Evolutionary conservation across 495 filamentous ascomycete genomes (phyloP).

Genomic region (Glutinoglossum americanum): DNA sequence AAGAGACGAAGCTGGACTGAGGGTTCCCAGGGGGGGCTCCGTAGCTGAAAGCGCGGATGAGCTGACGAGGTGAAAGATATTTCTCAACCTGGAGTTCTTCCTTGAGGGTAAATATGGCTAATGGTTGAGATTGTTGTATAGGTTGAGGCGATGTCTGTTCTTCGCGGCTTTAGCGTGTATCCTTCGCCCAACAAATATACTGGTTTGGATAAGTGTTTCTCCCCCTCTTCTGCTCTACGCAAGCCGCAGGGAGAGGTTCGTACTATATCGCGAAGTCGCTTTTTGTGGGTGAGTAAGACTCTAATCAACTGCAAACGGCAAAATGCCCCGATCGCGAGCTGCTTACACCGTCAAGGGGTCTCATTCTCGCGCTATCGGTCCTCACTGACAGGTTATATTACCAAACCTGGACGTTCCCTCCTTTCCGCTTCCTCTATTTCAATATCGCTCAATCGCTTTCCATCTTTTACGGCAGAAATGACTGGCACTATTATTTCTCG

Average conservation of each 20-base stretch:
- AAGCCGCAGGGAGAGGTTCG: slow-evolving; percentile 22
- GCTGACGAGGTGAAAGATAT: slow-evolving; percentile 8
- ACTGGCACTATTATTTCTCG: slow-evolving; percentile 78
- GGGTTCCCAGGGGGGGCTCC: background rate
- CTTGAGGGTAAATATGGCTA: slow-evolving; percentile 3
- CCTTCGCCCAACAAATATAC: slow-evolving; percentile 69
- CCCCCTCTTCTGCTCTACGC: slow-evolving; percentile 24
- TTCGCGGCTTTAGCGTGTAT: slow-evolving; percentile 70
- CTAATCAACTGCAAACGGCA: background rate
- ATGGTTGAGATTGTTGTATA: slow-evolving; percentile 8
- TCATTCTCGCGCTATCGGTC: slow-evolving; percentile 37
- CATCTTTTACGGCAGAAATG: slow-evolving; percentile 80
- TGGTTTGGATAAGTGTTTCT: slow-evolving; percentile 55
- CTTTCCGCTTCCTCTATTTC: slow-evolving; percentile 74
- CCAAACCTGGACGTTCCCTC: slow-evolving; percentile 72
- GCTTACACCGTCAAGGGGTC: slow-evolving; percentile 17
- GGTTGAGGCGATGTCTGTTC: slow-evolving; percentile 44
- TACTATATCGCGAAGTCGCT: slow-evolving; percentile 35
- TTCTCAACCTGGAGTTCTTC: background rate
- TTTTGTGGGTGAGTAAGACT: slow-evolving; percentile 39
- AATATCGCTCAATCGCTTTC: slow-evolving; percentile 74
- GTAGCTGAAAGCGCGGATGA: slow-evolving; percentile 5
- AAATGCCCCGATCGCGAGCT: background rate
- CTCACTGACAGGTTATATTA: slow-evolving; percentile 69
- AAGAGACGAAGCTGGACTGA: slow-evolving; percentile 6